Evolutionary conservation across 306 rosid species (phyloP), one percentile per base, ranked within the genome.

Genomic region (Gastrolobium bilobum): DNA sequence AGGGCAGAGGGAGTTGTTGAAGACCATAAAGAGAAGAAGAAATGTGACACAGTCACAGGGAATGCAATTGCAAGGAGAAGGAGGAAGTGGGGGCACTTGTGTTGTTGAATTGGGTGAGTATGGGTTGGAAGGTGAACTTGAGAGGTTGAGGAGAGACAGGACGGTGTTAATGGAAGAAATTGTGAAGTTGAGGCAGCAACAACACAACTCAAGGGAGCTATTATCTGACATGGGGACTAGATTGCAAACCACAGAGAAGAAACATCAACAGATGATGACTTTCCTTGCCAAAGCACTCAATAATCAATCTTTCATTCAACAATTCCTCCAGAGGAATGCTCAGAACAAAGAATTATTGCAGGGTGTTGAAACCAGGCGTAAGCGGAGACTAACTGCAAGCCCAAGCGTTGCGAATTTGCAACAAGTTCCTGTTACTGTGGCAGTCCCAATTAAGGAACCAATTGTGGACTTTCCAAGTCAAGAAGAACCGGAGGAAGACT

Each of bases 1-100:
- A 26, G 99, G 98, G 33, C 98, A 96, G 82, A 87, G 73, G 75
- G 86, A 89, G 34, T 68, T 93, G 30, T 71, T 96, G 77, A 96
- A 83, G 88, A 93, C 88, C 4, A 93, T 96, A 13, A 96, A 88
- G 91, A 89, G 99, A 77, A 96, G 98, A 77, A 89, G 99, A 53
- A 86, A 93, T 58, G 90, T 87, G 5, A 11, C 92, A 0, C 96
- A 86, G 79, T 33, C 90, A 0, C 94, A 84, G 73, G 40, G 66
- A 50, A 2, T 65, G 40, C 88, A 77, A 20, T 20, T 20, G 26
- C 26, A 20, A 20, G 26, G 26, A 20, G 76, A 81, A n/a, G 81
- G 85, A 54, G 84, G 78, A 39, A 84, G 89, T 29, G 85, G 82
- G 7, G 82, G 26, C 26, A 20, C 84, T 35, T 91, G 90, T 78